Evolutionary conservation across 1,284 basidiomycete genomes (phyloP), one percentile per base, ranked within the genome.

Genomic region (Xerocomus nothofagi): DNA sequence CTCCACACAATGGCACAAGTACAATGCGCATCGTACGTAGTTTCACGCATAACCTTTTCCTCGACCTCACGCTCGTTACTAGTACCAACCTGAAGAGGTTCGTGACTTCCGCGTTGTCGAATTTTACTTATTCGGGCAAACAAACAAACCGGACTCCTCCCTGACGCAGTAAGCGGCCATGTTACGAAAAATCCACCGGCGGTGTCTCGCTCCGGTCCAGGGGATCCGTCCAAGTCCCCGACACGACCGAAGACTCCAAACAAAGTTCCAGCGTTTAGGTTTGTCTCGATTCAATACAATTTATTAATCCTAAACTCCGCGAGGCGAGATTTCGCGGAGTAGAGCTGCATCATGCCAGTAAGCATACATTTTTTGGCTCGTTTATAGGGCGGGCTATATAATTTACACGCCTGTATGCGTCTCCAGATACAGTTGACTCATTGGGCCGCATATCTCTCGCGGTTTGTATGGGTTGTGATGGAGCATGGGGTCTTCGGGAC

Each of bases 251-350:
- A 30, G 20, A 31, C 32, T 45, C 44, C 17, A n/a, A 27, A 54
- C 44, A 21, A 56, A n/a, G 32, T 27, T 43, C 18, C 23, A 33
- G 42, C 52, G n/a, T 39, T 18, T 34, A 9, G 20, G 21, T 40
- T 41, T 27, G 18, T 29, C 37, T 53, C 38, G 21, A 38, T 44
- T 43, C 49, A 26, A n/a, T 20, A 31, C 23, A 33, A n/a, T 32
- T 32, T 38, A 21, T 44, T 43, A 27, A 34, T 44, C 53, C 46
- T 29, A 46, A 63, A 61, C 59, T 61, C 59, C 59, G 59, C 59
- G 59, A 65, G 39, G 30, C 26, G 6, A 17, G 4, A 20, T 32
- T 11, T 57, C 59, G 59, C 59, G 59, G 59, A 61, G 61, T 61
- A 33, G 46, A 31, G 24, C 18, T 15, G 29, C 12, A 11, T 29